Percentiles rank a stretch among this genome's conserved stretches.
These are phyloP conservation scores for Nemania sp. DNA, from an alignment of 2,329 filamentous ascomycete species.

Conservation along the genomic window DNA sequence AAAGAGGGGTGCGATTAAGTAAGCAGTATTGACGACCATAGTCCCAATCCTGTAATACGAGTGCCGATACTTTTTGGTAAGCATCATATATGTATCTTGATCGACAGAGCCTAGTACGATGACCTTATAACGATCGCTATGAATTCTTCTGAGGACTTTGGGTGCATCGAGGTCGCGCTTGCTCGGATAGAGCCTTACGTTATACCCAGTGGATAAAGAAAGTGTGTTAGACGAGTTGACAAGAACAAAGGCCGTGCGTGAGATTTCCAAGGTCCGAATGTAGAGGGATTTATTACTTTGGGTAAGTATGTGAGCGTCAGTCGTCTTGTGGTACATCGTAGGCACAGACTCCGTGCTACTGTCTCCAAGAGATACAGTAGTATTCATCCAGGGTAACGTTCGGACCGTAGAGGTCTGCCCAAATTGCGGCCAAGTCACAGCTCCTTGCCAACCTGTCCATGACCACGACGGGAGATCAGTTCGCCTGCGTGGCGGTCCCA, in stretches of 20 bases:
- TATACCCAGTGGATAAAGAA: conserved; percentile 4
- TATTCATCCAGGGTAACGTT: conserved; percentile 14
- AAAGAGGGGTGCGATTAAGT: conserved; percentile 15
- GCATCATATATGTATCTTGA: conserved; percentile 31
- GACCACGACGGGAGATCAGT: conserved; percentile 35
- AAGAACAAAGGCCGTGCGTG: conserved; percentile 23
- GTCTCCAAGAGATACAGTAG: conserved; percentile 26
- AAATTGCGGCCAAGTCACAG: conserved; percentile 28
- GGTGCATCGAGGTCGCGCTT: conserved; percentile 25
- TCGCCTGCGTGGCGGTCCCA: conserved; percentile 22
- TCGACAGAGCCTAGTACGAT: conserved; percentile 26
- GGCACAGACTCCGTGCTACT: conserved; percentile 14
- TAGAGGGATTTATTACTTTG: conserved; percentile 28
- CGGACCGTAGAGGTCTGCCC: conserved; percentile 11
- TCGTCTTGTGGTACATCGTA: conserved; percentile 9
- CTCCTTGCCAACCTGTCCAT: conserved; percentile 36
- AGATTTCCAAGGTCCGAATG: conserved; percentile 25
- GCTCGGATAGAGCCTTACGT: conserved; percentile 30
- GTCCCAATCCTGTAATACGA: conserved; percentile 35
- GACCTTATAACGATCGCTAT: conserved; percentile 27
- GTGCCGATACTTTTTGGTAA: conserved; percentile 28
- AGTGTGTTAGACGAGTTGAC: background rate
- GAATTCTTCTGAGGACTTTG: conserved; percentile 30
- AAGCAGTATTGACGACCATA: conserved; percentile 23
- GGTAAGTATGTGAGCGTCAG: background rate